Percentiles rank a stretch among this genome's conserved stretches.
Evolutionary conservation across 78 protist genomes (phyloP).

Genomic region (Chrysochromulina parva): DNA sequence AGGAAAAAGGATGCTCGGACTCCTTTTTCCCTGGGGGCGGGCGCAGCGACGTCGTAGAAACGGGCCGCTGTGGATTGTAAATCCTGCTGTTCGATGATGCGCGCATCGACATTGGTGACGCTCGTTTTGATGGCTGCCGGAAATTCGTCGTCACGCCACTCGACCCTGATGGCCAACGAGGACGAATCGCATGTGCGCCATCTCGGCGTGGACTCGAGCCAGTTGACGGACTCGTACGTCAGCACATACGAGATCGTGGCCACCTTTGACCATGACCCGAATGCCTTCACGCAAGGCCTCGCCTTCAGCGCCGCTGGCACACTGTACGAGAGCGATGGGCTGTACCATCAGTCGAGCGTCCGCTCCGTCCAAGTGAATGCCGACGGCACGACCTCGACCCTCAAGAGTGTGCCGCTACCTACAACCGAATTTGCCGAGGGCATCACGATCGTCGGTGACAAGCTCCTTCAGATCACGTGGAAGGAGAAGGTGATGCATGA

Average conservation of each 20-base stretch:
- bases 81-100: too few species aligned
- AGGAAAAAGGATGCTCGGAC: too few species aligned
- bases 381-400: background rate
- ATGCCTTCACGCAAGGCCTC: background rate
- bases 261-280: background rate
- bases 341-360: background rate
- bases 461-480: conserved; percentile 1
- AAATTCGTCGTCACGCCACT: too few species aligned
- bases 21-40: too few species aligned
- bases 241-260: background rate
- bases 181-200: too few species aligned
- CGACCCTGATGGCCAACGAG: too few species aligned
- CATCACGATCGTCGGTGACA: background rate
- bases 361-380: background rate
- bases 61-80: too few species aligned
- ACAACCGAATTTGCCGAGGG: background rate
- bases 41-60: too few species aligned
- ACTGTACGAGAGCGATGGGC: background rate
- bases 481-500: background rate
- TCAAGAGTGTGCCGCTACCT: background rate
- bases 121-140: too few species aligned
- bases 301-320: background rate
- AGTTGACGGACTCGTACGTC: background rate
- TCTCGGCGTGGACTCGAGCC: too few species aligned
- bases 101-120: too few species aligned